Evolutionary conservation across 2,329 filamentous ascomycete genomes (phyloP).

Genomic region (Tolypocladium sp.): DNA sequence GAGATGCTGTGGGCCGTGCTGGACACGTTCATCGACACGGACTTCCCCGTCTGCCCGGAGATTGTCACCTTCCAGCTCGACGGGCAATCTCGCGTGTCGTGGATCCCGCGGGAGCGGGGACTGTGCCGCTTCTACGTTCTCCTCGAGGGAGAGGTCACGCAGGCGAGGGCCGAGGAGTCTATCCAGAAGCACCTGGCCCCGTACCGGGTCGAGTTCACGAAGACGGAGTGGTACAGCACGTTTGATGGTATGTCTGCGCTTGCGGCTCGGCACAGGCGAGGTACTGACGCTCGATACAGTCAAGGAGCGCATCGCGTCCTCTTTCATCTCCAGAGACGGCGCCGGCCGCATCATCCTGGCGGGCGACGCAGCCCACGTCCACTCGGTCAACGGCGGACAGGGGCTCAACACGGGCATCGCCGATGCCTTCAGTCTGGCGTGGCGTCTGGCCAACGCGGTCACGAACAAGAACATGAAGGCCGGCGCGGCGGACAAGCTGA

Average conservation of each 20-base stretch:
- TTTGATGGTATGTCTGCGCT: slow-evolving; percentile 30
- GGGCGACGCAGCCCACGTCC: slow-evolving; percentile 48
- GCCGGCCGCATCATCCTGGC: slow-evolving; percentile 39
- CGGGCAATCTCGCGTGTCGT: slow-evolving; percentile 34
- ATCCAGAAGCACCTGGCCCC: slow-evolving; percentile 35
- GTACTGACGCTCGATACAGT: slow-evolving; percentile 15
- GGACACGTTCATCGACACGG: slow-evolving; percentile 38
- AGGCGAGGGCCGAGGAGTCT: slow-evolving; percentile 27
- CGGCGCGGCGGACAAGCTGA: slow-evolving; percentile 14
- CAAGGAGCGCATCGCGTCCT: slow-evolving; percentile 29
- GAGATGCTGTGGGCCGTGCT: slow-evolving; percentile 41
- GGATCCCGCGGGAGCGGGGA: slow-evolving; percentile 37
- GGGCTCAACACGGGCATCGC: slow-evolving; percentile 50
- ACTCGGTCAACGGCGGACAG: slow-evolving; percentile 46
- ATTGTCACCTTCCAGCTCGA: slow-evolving; percentile 38
- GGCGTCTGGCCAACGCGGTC: slow-evolving; percentile 33
- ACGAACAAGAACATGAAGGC: slow-evolving; percentile 12
- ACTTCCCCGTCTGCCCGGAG: slow-evolving; percentile 34
- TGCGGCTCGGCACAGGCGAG: slow-evolving; percentile 1
- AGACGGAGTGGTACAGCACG: slow-evolving; percentile 40
- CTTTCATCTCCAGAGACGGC: slow-evolving; percentile 28
- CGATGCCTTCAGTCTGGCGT: slow-evolving; percentile 45
- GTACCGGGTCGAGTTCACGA: slow-evolving; percentile 29
- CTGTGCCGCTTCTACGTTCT: slow-evolving; percentile 38
- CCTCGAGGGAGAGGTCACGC: slow-evolving; percentile 33